Percentiles rank a stretch among this genome's conserved stretches.
Evolutionary conservation across 2,329 filamentous ascomycete species (phyloP).

Genomic region (Exophiala mesophila): DNA sequence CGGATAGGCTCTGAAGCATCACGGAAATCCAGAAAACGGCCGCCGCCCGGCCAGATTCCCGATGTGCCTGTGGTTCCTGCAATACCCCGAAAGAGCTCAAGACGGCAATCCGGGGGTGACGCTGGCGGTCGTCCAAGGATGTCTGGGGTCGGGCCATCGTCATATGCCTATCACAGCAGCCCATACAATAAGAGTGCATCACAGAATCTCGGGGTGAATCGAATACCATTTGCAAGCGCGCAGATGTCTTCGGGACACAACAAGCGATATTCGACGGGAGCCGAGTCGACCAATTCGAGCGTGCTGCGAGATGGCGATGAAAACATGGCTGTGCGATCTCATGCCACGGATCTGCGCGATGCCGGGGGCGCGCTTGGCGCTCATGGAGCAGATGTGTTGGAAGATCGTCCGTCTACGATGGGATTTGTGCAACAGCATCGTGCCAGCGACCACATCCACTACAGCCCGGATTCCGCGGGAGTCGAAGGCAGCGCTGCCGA

Average conservation of each 20-base stretch:
- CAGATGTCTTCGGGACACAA: conserved; percentile 9
- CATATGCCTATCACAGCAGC: conserved; percentile 12
- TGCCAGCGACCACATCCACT: conserved; percentile 45
- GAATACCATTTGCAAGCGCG: conserved; percentile 37
- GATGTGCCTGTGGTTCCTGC: conserved; percentile 35
- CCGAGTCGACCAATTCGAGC: conserved; percentile 35
- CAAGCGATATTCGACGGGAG: conserved; percentile 24
- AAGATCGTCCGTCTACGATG: conserved; percentile 44
- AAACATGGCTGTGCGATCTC: conserved; percentile 20
- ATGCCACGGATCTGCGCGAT: conserved; percentile 27
- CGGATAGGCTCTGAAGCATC: conserved; percentile 53
- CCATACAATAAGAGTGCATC: conserved; percentile 13
- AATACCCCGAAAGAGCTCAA: conserved; percentile 70
- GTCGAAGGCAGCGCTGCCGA: conserved; percentile 24
- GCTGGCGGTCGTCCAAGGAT: conserved; percentile 15
- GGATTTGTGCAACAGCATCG: conserved; percentile 48
- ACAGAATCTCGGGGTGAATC: conserved; percentile 28
- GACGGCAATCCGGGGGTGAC: conserved; percentile 46
- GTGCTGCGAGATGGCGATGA: conserved; percentile 30
- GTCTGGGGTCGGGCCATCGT: conserved; percentile 14
- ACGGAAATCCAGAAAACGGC: conserved; percentile 22
- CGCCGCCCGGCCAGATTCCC: conserved; percentile 31
- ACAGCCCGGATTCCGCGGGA: conserved; percentile 32
- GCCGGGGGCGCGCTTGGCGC: conserved; percentile 30
- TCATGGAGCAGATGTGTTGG: conserved; percentile 33